Evolutionary conservation across 345 rosid species (phyloP).

Genomic region (Geranium rotundifolium): DNA sequence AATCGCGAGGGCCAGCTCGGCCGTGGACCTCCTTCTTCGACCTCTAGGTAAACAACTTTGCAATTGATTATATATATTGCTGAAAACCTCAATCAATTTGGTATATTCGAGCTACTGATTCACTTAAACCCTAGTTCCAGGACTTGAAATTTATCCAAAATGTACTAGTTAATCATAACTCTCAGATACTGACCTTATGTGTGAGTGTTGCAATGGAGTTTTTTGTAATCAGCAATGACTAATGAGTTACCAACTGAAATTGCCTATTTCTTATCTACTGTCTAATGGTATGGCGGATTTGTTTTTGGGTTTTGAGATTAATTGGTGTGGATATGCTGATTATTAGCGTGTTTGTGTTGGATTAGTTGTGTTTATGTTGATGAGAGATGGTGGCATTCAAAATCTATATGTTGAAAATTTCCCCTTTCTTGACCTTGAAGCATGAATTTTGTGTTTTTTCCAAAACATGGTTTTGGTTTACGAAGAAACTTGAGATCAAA

Average conservation of each 20-base stretch:
- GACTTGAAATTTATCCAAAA: too few relatives aligned
- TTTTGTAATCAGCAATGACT: too few relatives aligned
- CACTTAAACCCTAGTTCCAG: too few relatives aligned
- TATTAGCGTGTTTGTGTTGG: not conserved
- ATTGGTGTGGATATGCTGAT: not conserved
- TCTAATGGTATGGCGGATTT: not conserved
- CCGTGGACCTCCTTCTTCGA: conserved; percentile 25
- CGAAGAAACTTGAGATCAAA: too few relatives aligned
- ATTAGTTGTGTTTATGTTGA: not conserved
- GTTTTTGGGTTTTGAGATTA: not conserved
- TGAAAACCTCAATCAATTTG: not conserved
- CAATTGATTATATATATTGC: not conserved
- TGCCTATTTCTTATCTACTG: not conserved
- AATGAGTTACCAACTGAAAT: too few relatives aligned
- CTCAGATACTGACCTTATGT: too few relatives aligned
- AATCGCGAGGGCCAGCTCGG: conserved; percentile 77
- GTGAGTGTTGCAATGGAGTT: too few relatives aligned
- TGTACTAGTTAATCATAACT: too few relatives aligned
- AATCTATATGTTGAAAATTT: not conserved
- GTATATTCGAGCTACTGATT: too few relatives aligned
- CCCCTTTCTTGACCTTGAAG: not conserved
- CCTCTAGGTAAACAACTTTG: conserved; percentile 21
- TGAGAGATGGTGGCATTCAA: not conserved
- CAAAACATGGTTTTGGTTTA: too few relatives aligned
- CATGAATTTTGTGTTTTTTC: not conserved